Evolutionary conservation across 2,329 filamentous ascomycete species (phyloP), one percentile per base, ranked within the genome.

Genomic region (Microcyclospora pomicola): DNA sequence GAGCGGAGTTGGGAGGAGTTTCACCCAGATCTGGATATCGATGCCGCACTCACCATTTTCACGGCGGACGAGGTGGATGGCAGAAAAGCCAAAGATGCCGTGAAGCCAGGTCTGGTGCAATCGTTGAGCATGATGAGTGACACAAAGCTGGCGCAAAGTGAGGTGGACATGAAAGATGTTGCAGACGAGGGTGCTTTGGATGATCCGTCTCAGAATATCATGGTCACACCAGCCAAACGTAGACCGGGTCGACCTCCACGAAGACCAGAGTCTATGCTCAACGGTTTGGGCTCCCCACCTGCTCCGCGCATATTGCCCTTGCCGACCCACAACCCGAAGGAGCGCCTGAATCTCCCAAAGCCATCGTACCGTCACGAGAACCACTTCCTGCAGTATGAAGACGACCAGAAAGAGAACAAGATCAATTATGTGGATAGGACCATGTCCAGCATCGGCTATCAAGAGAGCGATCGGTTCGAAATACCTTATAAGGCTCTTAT

Each of bases 1-100:
- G 91, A 98, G 65, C 78, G 88, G 45, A 84, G 85, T 37, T 98
- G 88, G 86, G 87, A 95, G 54, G 91, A 98, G 58, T 96, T 96
- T 47, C 91, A 98, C 60, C 86, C 85, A 0, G 84, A 95, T 52
- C 73, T 98, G 37, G 87, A 96, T 63, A 86, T 95, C 35, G 85
- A 94, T 40, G 72, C 72, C 10, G 75, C 73, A 3, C 80, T 95
- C 46, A 75, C 80, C 48, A 69, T 94, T 2, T 87, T 87, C 55
- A 76, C 73, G 35, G 78, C 86, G 2, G 79, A 91, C 45, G 83
- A 93, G 47, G 80, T 96, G 6, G 88, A 96, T 56, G 84, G 85
- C 14, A 67, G 77, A 31, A 64, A 41, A 15, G 48, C 41, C 31
- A 46, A 45, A 34, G 56, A 50, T 14, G 59, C 60, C 12, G 57